Evolutionary conservation across 2,329 filamentous ascomycete genomes (phyloP).

Genomic region (Paracoccidioides brasiliensis): DNA sequence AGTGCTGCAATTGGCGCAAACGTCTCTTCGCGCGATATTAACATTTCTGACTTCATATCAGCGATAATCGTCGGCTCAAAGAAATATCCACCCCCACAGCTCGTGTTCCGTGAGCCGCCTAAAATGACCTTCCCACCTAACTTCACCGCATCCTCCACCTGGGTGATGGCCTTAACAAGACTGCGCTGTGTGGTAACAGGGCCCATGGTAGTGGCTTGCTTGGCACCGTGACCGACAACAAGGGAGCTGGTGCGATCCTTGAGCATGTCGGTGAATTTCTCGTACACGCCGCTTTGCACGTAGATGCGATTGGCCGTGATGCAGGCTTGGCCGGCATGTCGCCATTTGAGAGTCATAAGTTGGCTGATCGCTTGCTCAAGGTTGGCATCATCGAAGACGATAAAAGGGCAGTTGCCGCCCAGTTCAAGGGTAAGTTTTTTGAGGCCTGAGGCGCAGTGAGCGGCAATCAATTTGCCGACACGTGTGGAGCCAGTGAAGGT

Average conservation of each 20-base stretch:
- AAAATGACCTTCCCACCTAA: conserved; percentile 51
- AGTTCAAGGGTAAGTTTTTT: conserved; percentile 35
- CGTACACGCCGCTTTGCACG: conserved; percentile 26
- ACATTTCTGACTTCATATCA: conserved; percentile 46
- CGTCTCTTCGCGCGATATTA: conserved; percentile 46
- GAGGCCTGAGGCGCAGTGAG: conserved; percentile 22
- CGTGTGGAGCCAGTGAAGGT: conserved; percentile 25
- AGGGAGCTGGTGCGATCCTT: conserved; percentile 40
- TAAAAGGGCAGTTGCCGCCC: conserved; percentile 31
- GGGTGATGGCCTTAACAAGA: conserved; percentile 42
- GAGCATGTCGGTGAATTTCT: conserved; percentile 43
- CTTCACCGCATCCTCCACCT: conserved; percentile 51
- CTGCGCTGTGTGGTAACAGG: conserved; percentile 46
- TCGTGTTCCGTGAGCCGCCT: conserved; percentile 39
- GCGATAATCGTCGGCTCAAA: conserved; percentile 56
- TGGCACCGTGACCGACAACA: conserved; percentile 48
- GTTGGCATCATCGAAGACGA: conserved; percentile 32
- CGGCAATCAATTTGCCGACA: conserved; percentile 22
- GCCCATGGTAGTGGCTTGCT: conserved; percentile 44
- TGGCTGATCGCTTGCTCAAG: conserved; percentile 22
- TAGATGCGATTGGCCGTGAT: conserved; percentile 26
- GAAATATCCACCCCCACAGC: conserved; percentile 52
- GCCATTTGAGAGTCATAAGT: conserved; percentile 22
- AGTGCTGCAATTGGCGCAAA: conserved; percentile 54
- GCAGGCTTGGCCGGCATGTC: conserved; percentile 25